Evolutionary conservation across 208 protist species (phyloP).

Genomic region (Cochliopodium minus): DNA sequence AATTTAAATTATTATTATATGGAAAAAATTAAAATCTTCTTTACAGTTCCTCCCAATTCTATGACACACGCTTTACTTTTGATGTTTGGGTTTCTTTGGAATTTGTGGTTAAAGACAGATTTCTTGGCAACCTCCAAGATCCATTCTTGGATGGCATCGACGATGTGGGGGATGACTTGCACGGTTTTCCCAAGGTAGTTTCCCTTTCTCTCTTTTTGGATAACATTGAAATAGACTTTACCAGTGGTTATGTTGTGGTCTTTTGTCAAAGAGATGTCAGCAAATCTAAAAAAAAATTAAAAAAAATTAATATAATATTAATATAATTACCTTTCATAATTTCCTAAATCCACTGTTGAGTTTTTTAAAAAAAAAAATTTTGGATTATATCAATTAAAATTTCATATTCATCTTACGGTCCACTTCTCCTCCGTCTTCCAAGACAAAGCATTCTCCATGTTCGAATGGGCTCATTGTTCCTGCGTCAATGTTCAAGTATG

Average conservation of each 20-base stretch:
- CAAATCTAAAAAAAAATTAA: too few species aligned
- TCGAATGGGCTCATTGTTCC: slow-evolving; percentile 49
- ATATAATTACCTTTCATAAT: too few species aligned
- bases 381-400: too few species aligned
- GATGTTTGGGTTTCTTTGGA: neutral
- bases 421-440: slow-evolving; percentile 87
- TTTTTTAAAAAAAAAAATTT: neutral
- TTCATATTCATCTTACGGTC: too few species aligned
- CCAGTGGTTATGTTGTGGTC: slow-evolving; percentile 98
- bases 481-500: slow-evolving; percentile 92
- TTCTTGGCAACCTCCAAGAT: slow-evolving; percentile 25
- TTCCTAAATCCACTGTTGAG: slow-evolving; percentile 78
- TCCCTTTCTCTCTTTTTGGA: slow-evolving; percentile 82
- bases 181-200: slow-evolving; percentile 97
- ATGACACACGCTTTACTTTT: slow-evolving; percentile 81
- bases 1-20: too few species aligned
- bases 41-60: slow-evolving; percentile 89
- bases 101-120: neutral
- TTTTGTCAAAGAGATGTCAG: slow-evolving; percentile 67
- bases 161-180: slow-evolving; percentile 76
- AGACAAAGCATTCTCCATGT: slow-evolving; percentile 94
- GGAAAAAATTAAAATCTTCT: too few species aligned
- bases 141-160: slow-evolving; percentile 59
- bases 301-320: too few species aligned
- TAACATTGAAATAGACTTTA: slow-evolving; percentile 87